These are phyloP conservation scores for Ailanthus altissimus DNA, from an alignment of 345 rosid genomes.

Conservation along the genomic window DNA sequence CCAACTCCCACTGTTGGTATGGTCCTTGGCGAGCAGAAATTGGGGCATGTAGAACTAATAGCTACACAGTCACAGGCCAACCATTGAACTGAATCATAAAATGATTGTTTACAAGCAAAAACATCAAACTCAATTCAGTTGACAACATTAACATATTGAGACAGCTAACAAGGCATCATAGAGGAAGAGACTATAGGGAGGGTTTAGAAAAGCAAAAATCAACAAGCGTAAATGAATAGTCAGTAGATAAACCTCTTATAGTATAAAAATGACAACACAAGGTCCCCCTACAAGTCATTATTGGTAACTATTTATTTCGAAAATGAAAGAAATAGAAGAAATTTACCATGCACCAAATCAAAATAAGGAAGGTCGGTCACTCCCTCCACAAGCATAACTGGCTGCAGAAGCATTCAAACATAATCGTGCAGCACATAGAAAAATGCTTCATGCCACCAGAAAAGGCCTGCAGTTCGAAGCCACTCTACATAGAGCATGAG, in stretches of 20 bases:
- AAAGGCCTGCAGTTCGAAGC: not conserved
- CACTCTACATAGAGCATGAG: not conserved
- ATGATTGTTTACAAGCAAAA: no score
- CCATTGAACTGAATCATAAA: no score
- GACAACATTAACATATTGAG: no score
- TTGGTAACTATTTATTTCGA: not conserved
- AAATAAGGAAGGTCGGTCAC: not conserved
- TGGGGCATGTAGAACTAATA: no score
- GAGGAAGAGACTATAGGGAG: not conserved
- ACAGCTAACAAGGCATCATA: not conserved
- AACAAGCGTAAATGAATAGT: not conserved
- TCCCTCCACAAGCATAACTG: not conserved
- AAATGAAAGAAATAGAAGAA: not conserved
- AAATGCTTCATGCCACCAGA: not conserved
- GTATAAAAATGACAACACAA: not conserved
- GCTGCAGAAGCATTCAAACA: not conserved
- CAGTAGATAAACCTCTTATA: not conserved
- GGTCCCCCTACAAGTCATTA: not conserved
- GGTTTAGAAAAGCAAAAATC: not conserved
- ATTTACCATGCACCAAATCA: not conserved
- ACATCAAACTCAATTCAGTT: no score
- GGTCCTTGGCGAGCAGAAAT: no score
- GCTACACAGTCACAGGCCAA: no score
- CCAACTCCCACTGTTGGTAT: no score
- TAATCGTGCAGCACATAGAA: not conserved